Evolutionary conservation across 1,139 yeast species (phyloP).

Genomic region (Magnusiomyces paraingens): DNA sequence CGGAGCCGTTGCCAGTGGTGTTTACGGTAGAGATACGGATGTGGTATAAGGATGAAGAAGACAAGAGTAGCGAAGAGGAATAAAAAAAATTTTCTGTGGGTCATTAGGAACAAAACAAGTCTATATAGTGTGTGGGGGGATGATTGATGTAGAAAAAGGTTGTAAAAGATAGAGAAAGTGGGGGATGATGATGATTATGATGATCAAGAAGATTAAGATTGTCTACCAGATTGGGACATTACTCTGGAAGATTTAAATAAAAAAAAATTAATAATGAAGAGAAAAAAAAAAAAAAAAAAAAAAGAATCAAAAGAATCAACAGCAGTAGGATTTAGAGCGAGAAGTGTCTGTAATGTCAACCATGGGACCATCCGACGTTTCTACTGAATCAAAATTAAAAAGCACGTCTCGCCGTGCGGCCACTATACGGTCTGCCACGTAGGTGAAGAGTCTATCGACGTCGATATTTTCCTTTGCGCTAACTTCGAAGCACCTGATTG

Average conservation of each 20-base stretch:
- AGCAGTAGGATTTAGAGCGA: neutral
- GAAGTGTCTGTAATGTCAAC: too few relatives aligned
- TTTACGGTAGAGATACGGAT: constrained; percentile 34
- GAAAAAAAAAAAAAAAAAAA: neutral
- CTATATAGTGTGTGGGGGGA: too few relatives aligned
- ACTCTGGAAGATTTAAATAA: neutral
- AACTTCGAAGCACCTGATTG: constrained; percentile 17
- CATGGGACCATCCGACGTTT: neutral
- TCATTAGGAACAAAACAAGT: neutral
- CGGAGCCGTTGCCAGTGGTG: constrained; percentile 29
- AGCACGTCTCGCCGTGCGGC: constrained; percentile 4
- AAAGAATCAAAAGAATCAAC: neutral
- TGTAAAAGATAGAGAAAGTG: neutral
- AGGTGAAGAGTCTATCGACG: constrained; percentile 15
- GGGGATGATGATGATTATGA: neutral
- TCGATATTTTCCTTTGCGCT: constrained; percentile 21
- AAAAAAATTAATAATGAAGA: neutral
- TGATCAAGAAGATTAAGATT: neutral
- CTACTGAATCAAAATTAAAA: constrained; percentile 4
- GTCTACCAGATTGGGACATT: too few relatives aligned
- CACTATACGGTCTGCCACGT: constrained; percentile 16
- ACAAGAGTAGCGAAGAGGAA: neutral
- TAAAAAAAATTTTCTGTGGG: neutral
- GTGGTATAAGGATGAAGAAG: neutral
- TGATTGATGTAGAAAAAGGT: neutral